Base-by-base conservation (phyloP, 345 rosid species). In the Crucihimalaya himalaica region DNA sequence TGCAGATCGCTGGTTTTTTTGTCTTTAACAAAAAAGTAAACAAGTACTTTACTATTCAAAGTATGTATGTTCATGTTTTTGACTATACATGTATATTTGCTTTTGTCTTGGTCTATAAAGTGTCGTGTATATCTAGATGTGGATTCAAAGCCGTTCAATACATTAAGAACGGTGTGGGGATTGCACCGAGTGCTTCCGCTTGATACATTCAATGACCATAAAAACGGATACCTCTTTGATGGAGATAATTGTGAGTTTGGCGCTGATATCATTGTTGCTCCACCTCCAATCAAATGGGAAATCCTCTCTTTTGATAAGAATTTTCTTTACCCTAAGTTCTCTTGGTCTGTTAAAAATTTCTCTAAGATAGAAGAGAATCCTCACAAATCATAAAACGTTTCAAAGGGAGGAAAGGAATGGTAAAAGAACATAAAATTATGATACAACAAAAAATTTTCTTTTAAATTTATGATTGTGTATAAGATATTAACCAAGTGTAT, bases 201-300 rank as follows among this genome's bases (percentile, higher is more conserved):
- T 72, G 62, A 9, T 27, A 62, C 53, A 14, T 72, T 72, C 62
- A 62, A 5, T 8, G 19, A 51, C 52, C 32, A 0, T 20, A 16
- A 62, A 19, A 61, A 27, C 2, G 69, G 76, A 39, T 72, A 72
- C 2, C 6, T 51, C 23, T 72, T 51, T 15, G 62, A 62, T 25
- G 69, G 62, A 51, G 69, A 39, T 50, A 60, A 71, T 7, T 60
- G 60, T 28, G 68, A 71, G 60, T 71, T 71, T 60, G 75, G 68
- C 50, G 68, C 58, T 32, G 74, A 70, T 58, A 12, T 58, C 54
- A 7, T 27, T 42, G 72, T 55, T 42, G 8, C 7, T 39, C 9
- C 52, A 18, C 72, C 63, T 25, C 50, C 53, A 3, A 54, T 43
- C 19, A 68, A 54, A 16, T 42, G 14, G 63, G 72, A 68, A 68